Evolutionary conservation across 768 basidiomycete species (phyloP).

Genomic region (Mrakia gelida): DNA sequence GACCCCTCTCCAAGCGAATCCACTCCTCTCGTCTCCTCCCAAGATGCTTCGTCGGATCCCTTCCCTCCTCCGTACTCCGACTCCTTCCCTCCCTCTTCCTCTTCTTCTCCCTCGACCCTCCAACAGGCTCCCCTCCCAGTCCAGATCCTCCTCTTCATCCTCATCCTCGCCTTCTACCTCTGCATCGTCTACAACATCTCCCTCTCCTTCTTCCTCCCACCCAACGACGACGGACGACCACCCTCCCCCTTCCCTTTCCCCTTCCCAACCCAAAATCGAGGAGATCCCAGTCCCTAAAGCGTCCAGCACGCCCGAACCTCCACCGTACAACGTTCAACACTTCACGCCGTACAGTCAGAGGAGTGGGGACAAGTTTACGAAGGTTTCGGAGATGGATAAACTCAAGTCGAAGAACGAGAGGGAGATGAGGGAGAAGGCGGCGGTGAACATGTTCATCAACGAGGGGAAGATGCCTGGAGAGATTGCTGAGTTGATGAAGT

Average conservation of each 20-base stretch:
- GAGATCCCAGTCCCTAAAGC: no score
- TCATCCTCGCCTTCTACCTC: background rate
- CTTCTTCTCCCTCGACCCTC: no score
- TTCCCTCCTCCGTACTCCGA: no score
- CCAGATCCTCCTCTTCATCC: no score
- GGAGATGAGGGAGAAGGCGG: background rate
- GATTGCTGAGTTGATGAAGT: background rate
- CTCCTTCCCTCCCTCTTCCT: background rate
- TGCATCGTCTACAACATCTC: background rate
- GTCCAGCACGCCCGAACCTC: background rate
- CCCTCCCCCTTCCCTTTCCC: background rate
- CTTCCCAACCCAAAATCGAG: no score
- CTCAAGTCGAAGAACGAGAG: background rate
- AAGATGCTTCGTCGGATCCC: background rate
- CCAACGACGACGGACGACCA: no score
- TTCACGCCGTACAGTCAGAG: no score
- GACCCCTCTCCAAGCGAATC: background rate
- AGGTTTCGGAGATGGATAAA: background rate
- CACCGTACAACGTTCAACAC: background rate
- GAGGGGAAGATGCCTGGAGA: background rate
- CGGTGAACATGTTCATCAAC: background rate
- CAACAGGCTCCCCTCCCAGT: background rate
- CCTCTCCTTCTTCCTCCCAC: background rate
- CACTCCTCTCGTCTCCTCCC: background rate
- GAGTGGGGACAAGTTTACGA: no score